Evolutionary conservation across 2,329 filamentous ascomycete species (phyloP).

Genomic region (Hypoxylon sp.): DNA sequence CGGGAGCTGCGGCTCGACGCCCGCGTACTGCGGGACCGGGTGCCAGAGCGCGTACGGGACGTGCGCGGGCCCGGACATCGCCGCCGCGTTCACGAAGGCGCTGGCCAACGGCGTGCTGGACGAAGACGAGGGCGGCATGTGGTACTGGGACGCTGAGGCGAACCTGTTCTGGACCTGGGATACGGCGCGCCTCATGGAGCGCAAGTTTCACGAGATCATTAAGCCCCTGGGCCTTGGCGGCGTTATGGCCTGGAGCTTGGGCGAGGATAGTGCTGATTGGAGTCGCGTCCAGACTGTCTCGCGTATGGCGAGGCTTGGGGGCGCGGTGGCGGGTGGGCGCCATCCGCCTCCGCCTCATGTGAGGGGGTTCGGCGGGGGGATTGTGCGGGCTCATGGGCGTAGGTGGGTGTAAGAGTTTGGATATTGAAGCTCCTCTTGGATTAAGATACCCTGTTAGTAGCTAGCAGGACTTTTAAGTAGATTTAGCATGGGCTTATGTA

Average conservation of each 20-base stretch:
- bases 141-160: conserved; percentile 72
- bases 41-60: conserved; percentile 38
- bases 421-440: neutral
- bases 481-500: neutral
- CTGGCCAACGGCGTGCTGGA: conserved; percentile 66
- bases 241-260: conserved; percentile 81
- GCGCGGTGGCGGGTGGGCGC: neutral
- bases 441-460: neutral
- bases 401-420: neutral
- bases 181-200: conserved; percentile 66
- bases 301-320: conserved; percentile 50
- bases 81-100: conserved; percentile 54
- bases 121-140: conserved; percentile 69
- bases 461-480: neutral
- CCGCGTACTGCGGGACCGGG: conserved; percentile 44
- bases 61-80: conserved; percentile 26
- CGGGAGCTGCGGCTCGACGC: conserved; percentile 49
- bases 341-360: neutral
- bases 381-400: conserved; percentile 4
- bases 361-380: neutral
- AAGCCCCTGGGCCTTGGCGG: conserved; percentile 69
- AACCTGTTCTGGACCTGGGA: conserved; percentile 81
- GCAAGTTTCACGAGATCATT: conserved; percentile 72
- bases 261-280: conserved; percentile 69
- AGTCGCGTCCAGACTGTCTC: conserved; percentile 55